phyloP scores from a whole-genome alignment of 331 rosid genomes.

The Acacia pycnantha region DNA sequence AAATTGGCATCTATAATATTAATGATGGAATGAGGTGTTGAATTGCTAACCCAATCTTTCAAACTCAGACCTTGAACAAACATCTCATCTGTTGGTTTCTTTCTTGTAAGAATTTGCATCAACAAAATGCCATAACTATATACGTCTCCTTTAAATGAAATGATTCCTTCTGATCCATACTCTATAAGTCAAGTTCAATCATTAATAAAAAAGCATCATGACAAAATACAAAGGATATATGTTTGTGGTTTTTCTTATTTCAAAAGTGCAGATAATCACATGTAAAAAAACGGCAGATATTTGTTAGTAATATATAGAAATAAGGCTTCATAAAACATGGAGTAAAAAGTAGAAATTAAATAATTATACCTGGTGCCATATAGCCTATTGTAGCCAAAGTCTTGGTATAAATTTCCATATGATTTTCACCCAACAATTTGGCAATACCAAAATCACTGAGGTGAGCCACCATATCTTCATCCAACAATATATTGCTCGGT shows the following conservation, averaged over 20 bases:
- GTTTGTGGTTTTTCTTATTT: not conserved
- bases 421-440: not conserved
- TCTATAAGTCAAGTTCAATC: not conserved
- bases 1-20: not conserved
- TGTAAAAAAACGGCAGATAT: too few relatives aligned
- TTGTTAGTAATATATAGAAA: not conserved
- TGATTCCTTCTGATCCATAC: not conserved
- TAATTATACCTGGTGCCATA: not conserved
- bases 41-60: not conserved
- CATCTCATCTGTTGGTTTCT: conserved; percentile 47
- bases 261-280: too few relatives aligned
- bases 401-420: not conserved
- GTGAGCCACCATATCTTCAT: not conserved
- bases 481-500: not conserved
- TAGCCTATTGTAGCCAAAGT: not conserved
- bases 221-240: too few relatives aligned
- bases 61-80: conserved; percentile 37
- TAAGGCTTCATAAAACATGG: not conserved
- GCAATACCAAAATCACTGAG: not conserved
- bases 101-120: conserved; percentile 49
- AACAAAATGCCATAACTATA: conserved; percentile 51
- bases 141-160: conserved; percentile 38
- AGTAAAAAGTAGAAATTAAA: not conserved
- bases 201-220: not conserved
- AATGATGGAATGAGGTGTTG: not conserved